These are phyloP conservation scores for Crithidia expoeki DNA, from an alignment of 208 protist species.

Conservation along the genomic window DNA sequence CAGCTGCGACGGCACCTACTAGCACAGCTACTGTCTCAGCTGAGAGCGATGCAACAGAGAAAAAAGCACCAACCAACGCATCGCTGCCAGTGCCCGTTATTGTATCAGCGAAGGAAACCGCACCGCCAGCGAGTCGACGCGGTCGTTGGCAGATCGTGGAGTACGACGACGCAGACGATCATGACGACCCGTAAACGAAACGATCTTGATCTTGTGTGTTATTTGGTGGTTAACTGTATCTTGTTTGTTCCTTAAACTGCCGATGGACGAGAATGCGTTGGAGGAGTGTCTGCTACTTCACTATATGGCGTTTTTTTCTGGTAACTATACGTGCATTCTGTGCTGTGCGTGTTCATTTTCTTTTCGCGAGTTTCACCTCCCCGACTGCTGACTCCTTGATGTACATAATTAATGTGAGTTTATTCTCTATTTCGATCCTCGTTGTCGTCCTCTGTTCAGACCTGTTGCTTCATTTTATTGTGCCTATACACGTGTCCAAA, in stretches of 20 bases:
- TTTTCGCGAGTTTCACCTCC: slow-evolving; percentile 16
- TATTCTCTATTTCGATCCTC: slow-evolving; percentile 2
- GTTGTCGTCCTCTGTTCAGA: neutral
- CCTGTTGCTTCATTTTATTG: no score
- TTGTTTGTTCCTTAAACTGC: neutral
- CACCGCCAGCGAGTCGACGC: slow-evolving; percentile 30
- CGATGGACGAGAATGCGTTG: no score
- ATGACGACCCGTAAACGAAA: slow-evolving; percentile 25
- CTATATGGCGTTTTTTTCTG: neutral
- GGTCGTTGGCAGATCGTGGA: slow-evolving; percentile 81
- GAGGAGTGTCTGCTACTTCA: neutral
- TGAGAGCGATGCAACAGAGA: no score
- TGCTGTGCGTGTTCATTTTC: neutral
- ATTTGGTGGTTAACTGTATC: neutral
- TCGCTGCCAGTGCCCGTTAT: no score
- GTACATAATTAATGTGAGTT: slow-evolving; percentile 1
- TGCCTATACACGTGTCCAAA: no score
- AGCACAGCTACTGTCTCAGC: neutral
- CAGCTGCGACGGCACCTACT: neutral
- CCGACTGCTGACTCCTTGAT: slow-evolving; percentile 4
- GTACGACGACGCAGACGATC: slow-evolving; percentile 63
- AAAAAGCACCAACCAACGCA: no score
- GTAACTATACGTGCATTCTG: no score
- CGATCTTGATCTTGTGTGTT: neutral
- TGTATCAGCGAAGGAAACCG: slow-evolving; percentile 26